Percentiles rank a stretch among this genome's conserved stretches.
Conservation (phyloP, 116 monocot genomes). For the Cymodocea nodosa region DNA sequence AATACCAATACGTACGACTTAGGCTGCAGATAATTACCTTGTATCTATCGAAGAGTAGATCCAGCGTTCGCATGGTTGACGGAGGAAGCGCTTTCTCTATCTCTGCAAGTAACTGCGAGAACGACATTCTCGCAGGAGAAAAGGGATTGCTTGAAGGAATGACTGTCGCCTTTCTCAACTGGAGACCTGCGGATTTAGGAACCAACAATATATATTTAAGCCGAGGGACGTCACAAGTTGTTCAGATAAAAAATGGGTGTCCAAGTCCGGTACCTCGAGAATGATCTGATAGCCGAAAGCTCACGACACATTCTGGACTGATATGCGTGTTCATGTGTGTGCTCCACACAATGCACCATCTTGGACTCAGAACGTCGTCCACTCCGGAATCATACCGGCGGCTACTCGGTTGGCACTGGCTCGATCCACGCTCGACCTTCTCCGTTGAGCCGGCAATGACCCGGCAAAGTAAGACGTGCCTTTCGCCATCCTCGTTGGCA, state of each 20-base stretch:
- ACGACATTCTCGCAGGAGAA: conserved; percentile 2
- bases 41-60: conserved; percentile 21
- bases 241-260: too few relatives aligned
- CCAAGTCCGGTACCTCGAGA: too few relatives aligned
- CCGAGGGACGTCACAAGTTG: too few relatives aligned
- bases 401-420: conserved; percentile 40
- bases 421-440: conserved; percentile 30
- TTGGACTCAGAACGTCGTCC: conserved; percentile 36
- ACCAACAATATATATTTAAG: too few relatives aligned
- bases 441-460: conserved; percentile 45
- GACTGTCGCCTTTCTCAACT: background rate
- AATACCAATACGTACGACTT: too few relatives aligned
- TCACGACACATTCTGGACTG: conserved; percentile 56
- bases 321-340: conserved; percentile 60
- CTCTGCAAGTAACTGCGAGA: conserved; percentile 38
- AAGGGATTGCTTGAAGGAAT: background rate
- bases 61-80: conserved; percentile 17
- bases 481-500: conserved; percentile 32
- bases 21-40: conserved; percentile 23
- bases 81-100: conserved; percentile 24
- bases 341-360: conserved; percentile 60
- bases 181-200: background rate
- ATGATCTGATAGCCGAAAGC: conserved; percentile 28
- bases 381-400: conserved; percentile 47
- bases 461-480: conserved; percentile 52